Evolutionary conservation across 1,284 basidiomycete species (phyloP), one percentile per base, ranked within the genome.

Genomic region (Mycena citricolor): DNA sequence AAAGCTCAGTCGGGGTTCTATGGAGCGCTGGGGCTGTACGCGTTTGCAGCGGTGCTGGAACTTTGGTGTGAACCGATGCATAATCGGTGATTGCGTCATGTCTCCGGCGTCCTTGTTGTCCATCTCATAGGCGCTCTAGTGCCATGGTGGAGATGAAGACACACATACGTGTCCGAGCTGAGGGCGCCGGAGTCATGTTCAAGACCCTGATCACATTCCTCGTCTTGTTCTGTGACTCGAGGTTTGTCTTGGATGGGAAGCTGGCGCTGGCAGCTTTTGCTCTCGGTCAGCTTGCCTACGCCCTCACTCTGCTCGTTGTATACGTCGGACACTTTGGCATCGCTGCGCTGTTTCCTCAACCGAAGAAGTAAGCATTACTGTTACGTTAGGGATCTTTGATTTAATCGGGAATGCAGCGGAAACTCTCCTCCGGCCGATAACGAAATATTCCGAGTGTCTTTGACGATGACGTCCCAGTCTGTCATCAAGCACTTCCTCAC

Each of bases 401-500:
- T n/a, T n/a, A n/a, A n/a, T n/a, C n/a, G n/a, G n/a, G n/a, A n/a
- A n/a, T n/a, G n/a, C n/a, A n/a, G n/a, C n/a, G n/a, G n/a, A n/a
- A n/a, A n/a, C n/a, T n/a, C n/a, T n/a, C n/a, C n/a, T n/a, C n/a
- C 39, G 13, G 35, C 37, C 12, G 14, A 36, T 4, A 32, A 42
- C 20, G 47, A 43, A 19, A 52, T 47, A 30, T 34, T 33, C 14
- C 66, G 67, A 23, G 71, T 94, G 2, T 83, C 87, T 0, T 63
- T 77, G 42, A 90, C 86, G 0, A 90, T 98, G 78, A 90, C 87
- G 4, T 74, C 71, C 5, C 94, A 97, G 63, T 90, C 88, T 2
- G 56, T 97, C 3, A 74, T 98, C 56, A 99, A 99, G 63, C 94
- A 99, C 61, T 76, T 95, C 52, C 71, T 99, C 22, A 98, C 94